Evolutionary conservation across 2,329 filamentous ascomycete genomes (phyloP).

Genomic region (Talaromyces sp.): DNA sequence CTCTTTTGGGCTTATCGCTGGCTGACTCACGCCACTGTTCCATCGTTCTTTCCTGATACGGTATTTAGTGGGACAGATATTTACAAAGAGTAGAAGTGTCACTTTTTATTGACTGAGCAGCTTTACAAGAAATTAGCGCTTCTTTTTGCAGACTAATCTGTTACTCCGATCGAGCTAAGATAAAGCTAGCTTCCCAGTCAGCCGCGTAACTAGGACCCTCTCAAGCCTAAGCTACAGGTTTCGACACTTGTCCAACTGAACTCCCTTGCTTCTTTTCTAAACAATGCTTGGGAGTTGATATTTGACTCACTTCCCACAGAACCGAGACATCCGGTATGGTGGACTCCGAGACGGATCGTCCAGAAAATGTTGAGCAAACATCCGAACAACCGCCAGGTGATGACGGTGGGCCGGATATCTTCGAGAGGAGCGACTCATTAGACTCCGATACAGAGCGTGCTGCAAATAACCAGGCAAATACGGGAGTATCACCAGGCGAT

Average conservation of each 20-base stretch:
- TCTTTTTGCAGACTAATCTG: not conserved
- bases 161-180: constrained; percentile 3
- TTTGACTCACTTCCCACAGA: not conserved
- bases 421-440: constrained; percentile 44
- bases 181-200: constrained; percentile 1
- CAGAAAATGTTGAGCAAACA: constrained; percentile 5
- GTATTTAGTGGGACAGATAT: not conserved
- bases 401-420: constrained; percentile 37
- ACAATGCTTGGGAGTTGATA: not conserved
- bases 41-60: not conserved
- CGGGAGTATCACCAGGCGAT: constrained; percentile 42
- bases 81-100: not conserved
- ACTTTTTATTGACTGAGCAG: not conserved
- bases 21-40: constrained; percentile 1
- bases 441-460: constrained; percentile 32
- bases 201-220: not conserved
- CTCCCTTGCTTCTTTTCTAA: not conserved
- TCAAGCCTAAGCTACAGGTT: not conserved
- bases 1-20: constrained; percentile 7
- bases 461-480: constrained; percentile 30
- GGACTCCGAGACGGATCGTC: not conserved
- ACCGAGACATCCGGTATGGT: constrained; percentile 11
- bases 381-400: constrained; percentile 1
- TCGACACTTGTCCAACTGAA: not conserved
- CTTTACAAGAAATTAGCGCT: not conserved